Base-by-base conservation (phyloP, 2,329 filamentous ascomycete species). In the Cercospora sojina region DNA sequence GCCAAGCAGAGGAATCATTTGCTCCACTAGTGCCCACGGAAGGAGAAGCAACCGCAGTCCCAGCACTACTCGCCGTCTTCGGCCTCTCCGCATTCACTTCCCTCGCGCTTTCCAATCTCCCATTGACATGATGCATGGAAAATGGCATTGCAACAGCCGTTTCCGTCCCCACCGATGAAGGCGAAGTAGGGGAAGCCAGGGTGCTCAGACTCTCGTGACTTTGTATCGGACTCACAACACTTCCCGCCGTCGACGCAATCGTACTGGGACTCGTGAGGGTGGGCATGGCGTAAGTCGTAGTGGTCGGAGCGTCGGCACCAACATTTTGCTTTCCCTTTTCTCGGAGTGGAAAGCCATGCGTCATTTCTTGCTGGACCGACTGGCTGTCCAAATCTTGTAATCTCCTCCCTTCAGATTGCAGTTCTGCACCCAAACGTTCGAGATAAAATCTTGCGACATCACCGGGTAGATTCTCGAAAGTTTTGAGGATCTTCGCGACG, bases 381-480 rank as follows among this genome's bases (percentile, higher is more conserved):
- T 23, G 35, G 35, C 12, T 23, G 18, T 23, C 9, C 43, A 49
- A 49, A 3, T 3, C 10, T 6, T 62, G 62, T 38, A 70, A 58
- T 23, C 25, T 43, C 64, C 62, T 70, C 49, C 70, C 74, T 67
- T 74, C 70, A 62, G 70, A 70, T 72, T 78, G 73, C 66, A 96
- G 79, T 77, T 96, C 92, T 61, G 87, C 85, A 0, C 86, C 90
- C 66, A 96, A 78, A 68, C 92, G 84, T 68, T 86, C 80, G 38
- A 96, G 75, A 78, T 96, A 96, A 74, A 96, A 96, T 53, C 83
- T 83, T n/a, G 85, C 84, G 67, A 91, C 85, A 71, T 90, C 88
- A 27, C 78, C 76, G 2, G 91, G 90, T 29, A 94, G 70, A 9
- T 82, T 85, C 43, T 85, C 83, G 74, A 94, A 92, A 2, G 83